Evolutionary conservation across 2,329 filamentous ascomycete genomes (phyloP).

Genomic region (Colletotrichum gigasporum): DNA sequence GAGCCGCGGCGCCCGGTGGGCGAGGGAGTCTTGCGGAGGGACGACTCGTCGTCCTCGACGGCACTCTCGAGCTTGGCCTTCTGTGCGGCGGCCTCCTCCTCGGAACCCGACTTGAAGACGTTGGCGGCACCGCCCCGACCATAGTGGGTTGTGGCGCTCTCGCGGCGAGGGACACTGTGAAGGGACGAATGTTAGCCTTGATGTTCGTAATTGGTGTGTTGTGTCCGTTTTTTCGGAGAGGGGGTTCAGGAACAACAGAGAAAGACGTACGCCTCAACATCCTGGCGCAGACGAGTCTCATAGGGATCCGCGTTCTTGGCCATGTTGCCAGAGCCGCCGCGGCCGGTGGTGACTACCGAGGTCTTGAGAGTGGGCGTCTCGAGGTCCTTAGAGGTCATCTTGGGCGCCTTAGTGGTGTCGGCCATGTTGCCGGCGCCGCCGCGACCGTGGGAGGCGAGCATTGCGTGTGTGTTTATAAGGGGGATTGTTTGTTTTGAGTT

Average conservation of each 20-base stretch:
- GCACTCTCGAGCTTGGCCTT: slow-evolving; percentile 39
- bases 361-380: slow-evolving; percentile 86
- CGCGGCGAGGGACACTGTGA: slow-evolving; percentile 62
- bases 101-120: slow-evolving; percentile 61
- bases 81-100: slow-evolving; percentile 46
- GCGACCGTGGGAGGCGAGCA: slow-evolving; percentile 74
- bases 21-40: slow-evolving; percentile 33
- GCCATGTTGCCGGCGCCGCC: slow-evolving; percentile 83
- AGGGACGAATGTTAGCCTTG: slow-evolving; percentile 27
- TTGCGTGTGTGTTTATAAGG: slow-evolving; percentile 37
- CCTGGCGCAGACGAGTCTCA: slow-evolving; percentile 82
- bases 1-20: slow-evolving; percentile 19
- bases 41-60: slow-evolving; percentile 41
- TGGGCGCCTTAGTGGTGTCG: slow-evolving; percentile 56
- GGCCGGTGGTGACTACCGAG: slow-evolving; percentile 87
- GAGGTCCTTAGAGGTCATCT: slow-evolving; percentile 70
- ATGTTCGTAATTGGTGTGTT: not conserved
- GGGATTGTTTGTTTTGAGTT: slow-evolving; percentile 6
- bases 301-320: slow-evolving; percentile 74
- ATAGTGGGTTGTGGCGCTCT: slow-evolving; percentile 69
- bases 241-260: slow-evolving; percentile 32
- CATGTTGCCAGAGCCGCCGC: slow-evolving; percentile 91
- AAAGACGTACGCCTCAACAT: slow-evolving; percentile 75
- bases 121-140: slow-evolving; percentile 83
- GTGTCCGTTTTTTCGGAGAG: not conserved